A percentile compares a stretch with the other conserved stretches of the same genome.
Conservation (phyloP, 2,329 filamentous ascomycete species). For the Aspergillus texensis region DNA sequence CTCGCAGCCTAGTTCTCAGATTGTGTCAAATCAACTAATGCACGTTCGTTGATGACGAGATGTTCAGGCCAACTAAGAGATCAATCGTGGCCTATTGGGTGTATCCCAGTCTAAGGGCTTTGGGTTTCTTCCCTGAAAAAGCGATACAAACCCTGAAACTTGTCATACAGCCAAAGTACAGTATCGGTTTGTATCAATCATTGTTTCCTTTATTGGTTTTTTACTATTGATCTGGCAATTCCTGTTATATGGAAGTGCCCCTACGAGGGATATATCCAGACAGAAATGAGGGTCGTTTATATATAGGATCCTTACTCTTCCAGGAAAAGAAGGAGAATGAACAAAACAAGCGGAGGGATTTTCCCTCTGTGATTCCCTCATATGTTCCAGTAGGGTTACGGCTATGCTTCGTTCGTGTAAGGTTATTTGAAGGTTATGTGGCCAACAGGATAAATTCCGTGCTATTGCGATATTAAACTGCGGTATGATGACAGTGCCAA, state of each 20-base stretch:
- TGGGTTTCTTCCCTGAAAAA: neutral
- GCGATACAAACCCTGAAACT: neutral
- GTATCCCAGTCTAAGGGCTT: neutral
- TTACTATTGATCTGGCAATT: too few relatives aligned
- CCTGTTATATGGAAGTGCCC: too few relatives aligned
- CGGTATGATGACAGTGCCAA: neutral
- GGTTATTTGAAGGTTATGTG: neutral
- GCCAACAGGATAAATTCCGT: neutral
- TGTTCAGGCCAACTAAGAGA: neutral
- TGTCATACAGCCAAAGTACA: neutral
- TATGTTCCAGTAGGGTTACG: neutral
- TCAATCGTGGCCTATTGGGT: neutral
- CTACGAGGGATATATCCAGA: neutral
- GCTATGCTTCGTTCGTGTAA: neutral
- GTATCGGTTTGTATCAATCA: too few relatives aligned
- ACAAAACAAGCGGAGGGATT: neutral
- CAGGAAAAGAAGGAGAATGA: neutral
- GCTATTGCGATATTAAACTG: conserved; percentile 3
- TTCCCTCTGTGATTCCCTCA: neutral
- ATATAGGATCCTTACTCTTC: neutral
- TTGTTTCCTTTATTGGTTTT: neutral
- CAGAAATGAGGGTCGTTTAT: neutral
- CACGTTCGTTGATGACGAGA: neutral
- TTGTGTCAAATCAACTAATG: neutral
- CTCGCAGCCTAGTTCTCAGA: neutral